Evolutionary conservation across 371 early-diverging fungal genomes (phyloP).

Genomic region (Smittium mucronatum): DNA sequence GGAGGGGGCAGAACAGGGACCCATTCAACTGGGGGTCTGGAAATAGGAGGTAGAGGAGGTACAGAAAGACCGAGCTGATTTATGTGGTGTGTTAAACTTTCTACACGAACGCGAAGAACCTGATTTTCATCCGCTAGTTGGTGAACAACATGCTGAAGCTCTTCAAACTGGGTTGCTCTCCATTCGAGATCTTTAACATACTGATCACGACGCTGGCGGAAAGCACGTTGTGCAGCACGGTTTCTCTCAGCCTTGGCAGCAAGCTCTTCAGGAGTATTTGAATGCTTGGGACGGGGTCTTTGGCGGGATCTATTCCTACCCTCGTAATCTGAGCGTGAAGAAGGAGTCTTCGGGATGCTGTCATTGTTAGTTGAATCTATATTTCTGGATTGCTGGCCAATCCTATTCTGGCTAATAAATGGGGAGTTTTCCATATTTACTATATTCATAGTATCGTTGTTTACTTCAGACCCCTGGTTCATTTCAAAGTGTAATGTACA

Average conservation of each 20-base stretch:
- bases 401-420: not conserved
- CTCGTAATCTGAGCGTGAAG: not conserved
- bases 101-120: slow-evolving; percentile 1
- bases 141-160: slow-evolving; percentile 28
- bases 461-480: not conserved
- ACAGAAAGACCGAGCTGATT: slow-evolving; percentile 8
- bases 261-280: slow-evolving; percentile 19
- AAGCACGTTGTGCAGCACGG: slow-evolving; percentile 64
- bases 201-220: slow-evolving; percentile 57
- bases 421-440: slow-evolving; percentile 6
- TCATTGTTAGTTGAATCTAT: not conserved
- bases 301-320: not conserved
- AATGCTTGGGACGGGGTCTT: slow-evolving; percentile 1
- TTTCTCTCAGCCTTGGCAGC: slow-evolving; percentile 63
- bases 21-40: slow-evolving; percentile 8
- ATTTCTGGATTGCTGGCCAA: not conserved
- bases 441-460: not conserved
- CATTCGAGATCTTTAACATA: slow-evolving; percentile 49
- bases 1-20: slow-evolving; percentile 11
- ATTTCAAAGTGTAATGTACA: no score
- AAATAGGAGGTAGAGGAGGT: slow-evolving; percentile 11
- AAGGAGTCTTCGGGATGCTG: slow-evolving; percentile 2
- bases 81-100: slow-evolving; percentile 8
- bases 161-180: slow-evolving; percentile 49
- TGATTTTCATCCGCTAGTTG: slow-evolving; percentile 9